Evolutionary conservation across 75 land plant species (phyloP).

Genomic region (Selaginella moellendorffii): DNA sequence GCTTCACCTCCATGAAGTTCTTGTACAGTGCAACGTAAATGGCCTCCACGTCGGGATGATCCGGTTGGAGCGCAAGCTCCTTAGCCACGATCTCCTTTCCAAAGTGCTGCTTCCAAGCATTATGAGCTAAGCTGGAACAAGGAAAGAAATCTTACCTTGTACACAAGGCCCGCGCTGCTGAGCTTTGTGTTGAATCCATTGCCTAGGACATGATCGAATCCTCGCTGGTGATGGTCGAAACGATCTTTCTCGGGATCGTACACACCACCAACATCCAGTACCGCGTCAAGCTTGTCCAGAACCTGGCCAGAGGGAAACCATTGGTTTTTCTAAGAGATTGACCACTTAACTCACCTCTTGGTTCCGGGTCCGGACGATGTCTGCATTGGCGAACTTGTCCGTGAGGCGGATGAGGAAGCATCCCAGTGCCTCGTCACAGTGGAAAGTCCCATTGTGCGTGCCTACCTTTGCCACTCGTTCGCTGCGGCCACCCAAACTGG

Average conservation of each 20-base stretch:
- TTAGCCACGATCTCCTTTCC: conserved; percentile 86
- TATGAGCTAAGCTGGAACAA: not conserved
- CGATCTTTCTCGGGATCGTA: conserved; percentile 66
- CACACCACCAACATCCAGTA: conserved; percentile 90
- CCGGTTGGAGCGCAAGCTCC: conserved; percentile 54
- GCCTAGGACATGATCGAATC: conserved; percentile 73
- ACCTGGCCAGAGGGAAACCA: conserved; percentile 55
- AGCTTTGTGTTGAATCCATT: conserved; percentile 79
- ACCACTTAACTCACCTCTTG: conserved; percentile 37
- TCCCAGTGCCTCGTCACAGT: conserved; percentile 96
- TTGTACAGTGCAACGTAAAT: conserved; percentile 68
- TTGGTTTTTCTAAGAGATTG: no score
- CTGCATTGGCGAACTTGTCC: conserved; percentile 52
- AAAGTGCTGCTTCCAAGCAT: conserved; percentile 44
- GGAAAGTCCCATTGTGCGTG: conserved; percentile 92
- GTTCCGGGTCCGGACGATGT: conserved; percentile 66
- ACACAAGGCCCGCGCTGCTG: conserved; percentile 91
- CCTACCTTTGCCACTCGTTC: no score
- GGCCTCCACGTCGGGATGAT: conserved; percentile 53
- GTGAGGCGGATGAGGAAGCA: conserved; percentile 96
- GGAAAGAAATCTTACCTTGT: no score
- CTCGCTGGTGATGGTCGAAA: conserved; percentile 92
- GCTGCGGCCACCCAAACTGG: no score
- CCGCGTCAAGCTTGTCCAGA: conserved; percentile 71
- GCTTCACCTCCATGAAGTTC: conserved; percentile 97